phyloP scores from a whole-genome alignment of 2,329 filamentous ascomycete genomes.

The Trichophyton rubrum region DNA sequence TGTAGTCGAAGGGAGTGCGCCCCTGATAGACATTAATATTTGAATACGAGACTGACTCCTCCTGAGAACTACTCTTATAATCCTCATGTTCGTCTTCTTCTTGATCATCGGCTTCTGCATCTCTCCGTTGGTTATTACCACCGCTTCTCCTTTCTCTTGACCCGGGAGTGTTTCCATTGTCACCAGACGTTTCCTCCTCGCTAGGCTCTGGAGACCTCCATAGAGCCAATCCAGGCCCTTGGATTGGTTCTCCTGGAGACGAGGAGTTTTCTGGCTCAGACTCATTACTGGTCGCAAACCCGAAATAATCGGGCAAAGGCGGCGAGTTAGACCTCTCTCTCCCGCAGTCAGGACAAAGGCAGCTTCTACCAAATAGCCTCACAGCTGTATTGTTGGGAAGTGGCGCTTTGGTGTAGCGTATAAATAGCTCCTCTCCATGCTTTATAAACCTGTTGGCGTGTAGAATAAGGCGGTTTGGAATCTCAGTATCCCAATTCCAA shows the following conservation, averaged over 20 bases:
- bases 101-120: not conserved
- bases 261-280: not conserved
- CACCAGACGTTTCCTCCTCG: not conserved
- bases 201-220: not conserved
- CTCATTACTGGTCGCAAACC: not conserved
- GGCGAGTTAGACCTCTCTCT: not conserved
- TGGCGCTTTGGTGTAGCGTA: conserved; percentile 7
- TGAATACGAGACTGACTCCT: not conserved
- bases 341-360: conserved; percentile 3
- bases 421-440: conserved; percentile 18
- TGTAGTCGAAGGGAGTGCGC: not conserved
- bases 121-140: not conserved
- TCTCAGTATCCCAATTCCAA: conserved; percentile 20
- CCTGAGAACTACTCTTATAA: not conserved
- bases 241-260: not conserved
- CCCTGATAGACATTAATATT: not conserved
- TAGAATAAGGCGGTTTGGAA: conserved; percentile 22
- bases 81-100: not conserved
- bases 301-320: not conserved
- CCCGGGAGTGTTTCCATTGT: not conserved
- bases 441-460: conserved; percentile 19
- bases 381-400: conserved; percentile 5
- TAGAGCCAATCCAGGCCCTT: not conserved
- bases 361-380: conserved; percentile 7
- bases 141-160: not conserved